Evolutionary conservation across 1,284 basidiomycete species (phyloP), one percentile per base, ranked within the genome.

Genomic region (Heterobasidion parviporum): DNA sequence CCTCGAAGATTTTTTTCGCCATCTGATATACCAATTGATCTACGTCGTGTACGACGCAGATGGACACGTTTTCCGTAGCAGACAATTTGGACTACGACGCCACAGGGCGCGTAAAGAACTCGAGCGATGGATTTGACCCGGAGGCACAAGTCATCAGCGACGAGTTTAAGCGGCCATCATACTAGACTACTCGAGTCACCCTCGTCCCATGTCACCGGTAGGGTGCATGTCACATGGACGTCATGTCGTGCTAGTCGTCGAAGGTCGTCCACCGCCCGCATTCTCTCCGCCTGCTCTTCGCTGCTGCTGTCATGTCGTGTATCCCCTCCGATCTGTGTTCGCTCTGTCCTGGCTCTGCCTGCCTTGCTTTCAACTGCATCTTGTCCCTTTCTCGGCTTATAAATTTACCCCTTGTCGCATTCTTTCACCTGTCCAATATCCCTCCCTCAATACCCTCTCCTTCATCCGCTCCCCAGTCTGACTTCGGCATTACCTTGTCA

Each of bases 161-260:
- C 54, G 82, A 86, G 59, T 85, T 84, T 75, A 87, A 87, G 68
- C 75, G 71, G 16, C 78, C 78, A 9, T 78, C 78, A 1, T 82
- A 82, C 20, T 50, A 18, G 26, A 33, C 26, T 26, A 4, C 26
- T 26, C 26, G 26, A 26, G 26, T 52, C 15, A 18, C 12, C 12
- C 48, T 15, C 48, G 38, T 41, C 38, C 10, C 38, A 41, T 41
- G 38, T n/a, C 38, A 41, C n/a, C 6, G 38, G 38, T n/a, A 8
- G 38, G 38, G n/a, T 41, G 38, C 38, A 41, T 26, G 26, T 26
- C 26, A 26, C 43, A 49, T 32, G 14, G 6, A 32, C 32, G 16
- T 18, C 15, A 35, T 14, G 49, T 35, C 49, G 15, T 15, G 8
- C 20, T 26, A 15, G 12, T 12, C 49, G 26, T 12, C 14, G 33